A percentile compares a stretch with the other conserved stretches of the same genome.
Evolutionary conservation across 2,329 filamentous ascomycete genomes (phyloP).

Genomic region (Aureobasidium sp.): DNA sequence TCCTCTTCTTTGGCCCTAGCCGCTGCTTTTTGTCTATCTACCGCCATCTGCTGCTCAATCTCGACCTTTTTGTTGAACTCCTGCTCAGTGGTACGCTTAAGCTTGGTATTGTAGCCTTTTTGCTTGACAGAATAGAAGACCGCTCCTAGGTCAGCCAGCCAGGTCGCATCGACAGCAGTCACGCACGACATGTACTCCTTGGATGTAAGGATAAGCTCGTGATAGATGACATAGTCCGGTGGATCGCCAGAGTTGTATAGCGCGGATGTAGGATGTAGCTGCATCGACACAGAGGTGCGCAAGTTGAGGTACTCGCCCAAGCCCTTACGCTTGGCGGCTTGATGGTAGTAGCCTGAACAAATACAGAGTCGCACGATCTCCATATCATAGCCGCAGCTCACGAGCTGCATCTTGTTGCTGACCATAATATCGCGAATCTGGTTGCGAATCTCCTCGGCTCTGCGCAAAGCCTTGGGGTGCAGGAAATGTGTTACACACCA

Average conservation of each 20-base stretch:
- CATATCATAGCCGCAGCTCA: conserved; percentile 93
- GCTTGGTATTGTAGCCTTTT: conserved; percentile 84
- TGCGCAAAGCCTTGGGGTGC: conserved; percentile 85
- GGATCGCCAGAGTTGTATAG: conserved; percentile 89
- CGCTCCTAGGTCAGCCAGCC: conserved; percentile 91
- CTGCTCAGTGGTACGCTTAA: conserved; percentile 79
- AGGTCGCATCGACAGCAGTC: conserved; percentile 91
- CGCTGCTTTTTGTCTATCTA: conserved; percentile 66
- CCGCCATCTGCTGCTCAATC: conserved; percentile 85
- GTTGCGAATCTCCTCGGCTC: conserved; percentile 89
- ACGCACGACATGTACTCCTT: conserved; percentile 99
- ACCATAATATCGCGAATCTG: conserved; percentile 92
- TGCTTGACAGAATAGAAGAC: conserved; percentile 98
- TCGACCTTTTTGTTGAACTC: conserved; percentile 93
- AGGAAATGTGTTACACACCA: conserved; percentile 94
- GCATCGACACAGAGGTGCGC: conserved; percentile 86
- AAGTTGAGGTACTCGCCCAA: conserved; percentile 97
- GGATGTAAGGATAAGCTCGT: conserved; percentile 91
- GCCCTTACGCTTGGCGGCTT: conserved; percentile 91
- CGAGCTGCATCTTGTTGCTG: conserved; percentile 81
- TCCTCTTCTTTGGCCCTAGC: conserved; percentile 38
- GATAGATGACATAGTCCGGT: conserved; percentile 95
- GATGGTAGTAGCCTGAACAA: conserved; percentile 96
- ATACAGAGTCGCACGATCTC: conserved; percentile 93
- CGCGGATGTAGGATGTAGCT: conserved; percentile 88